phyloP scores from a whole-genome alignment of 2,329 filamentous ascomycete genomes.

The Chrysoporthe austroafricana region DNA sequence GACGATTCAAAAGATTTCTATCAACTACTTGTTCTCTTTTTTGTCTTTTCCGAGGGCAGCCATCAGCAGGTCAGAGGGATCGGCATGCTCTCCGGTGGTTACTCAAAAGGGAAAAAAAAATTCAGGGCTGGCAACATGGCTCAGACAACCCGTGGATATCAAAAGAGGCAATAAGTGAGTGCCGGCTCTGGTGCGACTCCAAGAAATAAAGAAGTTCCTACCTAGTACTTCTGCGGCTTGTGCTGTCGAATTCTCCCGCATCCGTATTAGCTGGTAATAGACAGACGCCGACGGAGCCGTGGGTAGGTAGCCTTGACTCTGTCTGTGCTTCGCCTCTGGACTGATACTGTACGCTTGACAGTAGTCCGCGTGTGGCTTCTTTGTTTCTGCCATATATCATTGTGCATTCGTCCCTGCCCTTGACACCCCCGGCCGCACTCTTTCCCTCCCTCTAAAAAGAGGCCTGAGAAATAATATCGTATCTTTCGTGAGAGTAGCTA shows the following conservation, averaged over 20 bases:
- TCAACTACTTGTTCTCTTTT: conserved; percentile 29
- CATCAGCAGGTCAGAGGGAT: conserved; percentile 16
- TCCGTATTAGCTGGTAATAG: neutral
- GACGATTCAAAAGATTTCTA: conserved; percentile 31
- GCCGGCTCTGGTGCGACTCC: conserved; percentile 14
- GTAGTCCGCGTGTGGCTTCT: neutral
- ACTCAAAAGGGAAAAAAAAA: conserved; percentile 22
- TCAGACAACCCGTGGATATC: conserved; percentile 24
- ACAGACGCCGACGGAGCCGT: neutral
- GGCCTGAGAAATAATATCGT: neutral
- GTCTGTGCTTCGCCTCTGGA: neutral
- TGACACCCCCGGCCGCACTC: no score
- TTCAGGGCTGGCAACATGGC: conserved; percentile 20
- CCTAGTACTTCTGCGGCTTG: neutral
- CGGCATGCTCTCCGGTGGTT: conserved; percentile 20
- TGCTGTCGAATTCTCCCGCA: neutral
- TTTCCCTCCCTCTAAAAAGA: neutral
- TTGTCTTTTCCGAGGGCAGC: conserved; percentile 23
- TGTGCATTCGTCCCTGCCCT: neutral
- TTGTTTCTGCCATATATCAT: neutral
- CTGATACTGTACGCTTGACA: neutral
- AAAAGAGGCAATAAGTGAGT: conserved; percentile 21
- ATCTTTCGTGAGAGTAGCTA: neutral
- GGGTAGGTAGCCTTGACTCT: neutral
- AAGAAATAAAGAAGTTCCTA: conserved; percentile 16